Evolutionary conservation across 345 rosid species (phyloP).

Genomic region (Eucalyptus curtisii): DNA sequence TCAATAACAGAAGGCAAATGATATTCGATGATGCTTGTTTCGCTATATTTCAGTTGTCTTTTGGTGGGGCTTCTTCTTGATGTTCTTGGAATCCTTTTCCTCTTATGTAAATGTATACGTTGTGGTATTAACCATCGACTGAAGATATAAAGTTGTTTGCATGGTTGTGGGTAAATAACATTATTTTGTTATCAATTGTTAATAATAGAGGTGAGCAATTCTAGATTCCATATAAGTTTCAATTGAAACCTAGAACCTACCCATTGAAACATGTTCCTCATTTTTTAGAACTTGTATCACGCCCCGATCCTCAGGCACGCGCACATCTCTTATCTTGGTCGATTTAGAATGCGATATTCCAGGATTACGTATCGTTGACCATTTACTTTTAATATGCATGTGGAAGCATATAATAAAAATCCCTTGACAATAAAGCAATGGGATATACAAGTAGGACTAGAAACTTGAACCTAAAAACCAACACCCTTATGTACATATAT

Average conservation of each 20-base stretch:
- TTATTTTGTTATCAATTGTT: not conserved
- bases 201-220: not conserved
- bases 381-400: no score
- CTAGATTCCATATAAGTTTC: rapidly evolving
- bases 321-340: no score
- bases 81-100: not conserved
- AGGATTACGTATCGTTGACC: no score
- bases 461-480: no score
- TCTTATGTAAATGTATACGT: not conserved
- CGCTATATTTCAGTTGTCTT: not conserved
- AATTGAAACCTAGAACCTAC: no score
- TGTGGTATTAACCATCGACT: not conserved
- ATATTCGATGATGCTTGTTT: not conserved
- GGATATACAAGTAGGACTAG: no score
- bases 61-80: not conserved
- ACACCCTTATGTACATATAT: no score
- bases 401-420: no score
- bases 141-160: not conserved
- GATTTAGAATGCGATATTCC: no score
- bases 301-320: no score
- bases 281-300: no score
- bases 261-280: rapidly evolving
- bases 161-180: not conserved
- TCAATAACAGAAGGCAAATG: not conserved
- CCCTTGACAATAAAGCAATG: no score